These are phyloP conservation scores for Amaranthus hypochondriacus DNA, from an alignment of 148 eudicot species.

Conservation along the genomic window DNA sequence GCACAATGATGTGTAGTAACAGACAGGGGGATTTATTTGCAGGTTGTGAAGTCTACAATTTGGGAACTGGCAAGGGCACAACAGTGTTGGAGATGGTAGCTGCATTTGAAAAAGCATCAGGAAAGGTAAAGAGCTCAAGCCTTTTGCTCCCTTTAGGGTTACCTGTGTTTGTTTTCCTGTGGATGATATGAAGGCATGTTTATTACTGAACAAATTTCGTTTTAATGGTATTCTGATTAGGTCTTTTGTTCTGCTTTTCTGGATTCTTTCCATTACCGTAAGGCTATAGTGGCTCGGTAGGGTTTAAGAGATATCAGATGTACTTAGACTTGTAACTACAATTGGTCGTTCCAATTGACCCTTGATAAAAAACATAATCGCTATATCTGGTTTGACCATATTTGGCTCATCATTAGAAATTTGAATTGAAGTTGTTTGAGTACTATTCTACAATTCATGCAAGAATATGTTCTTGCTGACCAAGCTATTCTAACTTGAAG, in stretches of 20 bases:
- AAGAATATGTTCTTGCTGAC: neutral
- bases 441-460: neutral
- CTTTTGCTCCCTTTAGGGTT: conserved; percentile 4
- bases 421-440: neutral
- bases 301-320: too few species aligned
- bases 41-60: conserved; percentile 94
- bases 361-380: too few species aligned
- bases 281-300: too few species aligned
- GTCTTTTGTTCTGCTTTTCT: neutral
- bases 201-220: neutral
- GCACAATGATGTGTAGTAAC: neutral
- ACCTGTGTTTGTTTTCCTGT: neutral
- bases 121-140: conserved; percentile 56
- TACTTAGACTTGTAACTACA: too few species aligned
- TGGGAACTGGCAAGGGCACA: conserved; percentile 96
- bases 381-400: neutral
- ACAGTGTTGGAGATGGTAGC: conserved; percentile 94
- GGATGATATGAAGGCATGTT: neutral
- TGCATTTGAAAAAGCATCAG: conserved; percentile 94
- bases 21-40: conserved; percentile 18
- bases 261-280: neutral
- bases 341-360: too few species aligned
- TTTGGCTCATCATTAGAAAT: neutral
- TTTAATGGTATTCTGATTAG: neutral
- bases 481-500: too few species aligned